Evolutionary conservation across 2,329 filamentous ascomycete genomes (phyloP), one percentile per base, ranked within the genome.

Genomic region (Penicillium sp.): DNA sequence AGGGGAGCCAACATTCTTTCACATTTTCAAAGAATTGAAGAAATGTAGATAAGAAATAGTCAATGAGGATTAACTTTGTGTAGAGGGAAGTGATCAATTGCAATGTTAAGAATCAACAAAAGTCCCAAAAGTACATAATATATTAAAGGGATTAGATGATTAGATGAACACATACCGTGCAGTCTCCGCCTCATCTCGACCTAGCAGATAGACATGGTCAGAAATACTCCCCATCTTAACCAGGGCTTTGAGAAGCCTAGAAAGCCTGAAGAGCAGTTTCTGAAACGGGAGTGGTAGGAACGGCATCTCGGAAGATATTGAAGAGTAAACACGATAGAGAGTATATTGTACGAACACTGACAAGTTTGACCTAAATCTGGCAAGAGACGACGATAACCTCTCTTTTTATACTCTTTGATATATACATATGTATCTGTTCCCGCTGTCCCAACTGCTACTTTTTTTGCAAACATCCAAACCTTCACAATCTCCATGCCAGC

Each of bases 131-230:
- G 13, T 18, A 32, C 9, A 29, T 14, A 43, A 29, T n/a, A n/a
- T n/a, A n/a, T n/a, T 23, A 23, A 23, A 23, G 23, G 23, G 3
- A 3, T 3, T 23, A 23, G 23, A 23, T 23, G 23, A 5, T 23
- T 18, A 35, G 4, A 18, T 36, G 30, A 39, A 23, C 16, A 51
- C 56, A 18, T 57, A 65, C 64, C 65, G 59, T 32, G 53, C 34
- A 13, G 61, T 64, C 47, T 68, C 66, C 8, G 51, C 52, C 0
- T 54, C 47, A 40, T 61, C 53, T 42, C 66, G 57, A 9, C 38
- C 47, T 1, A 68, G 41, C 5, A 68, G 52, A 11, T 68, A 68
- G 3, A 61, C 34, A 8, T 54, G 52, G n/a, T 46, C 16, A 46
- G 45, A 23, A 7, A 14, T 4, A 29, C 43, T 40, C 3, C 35